Conservation (phyloP, 2,329 filamentous ascomycete species). For the Herpotrichia juniperi region DNA sequence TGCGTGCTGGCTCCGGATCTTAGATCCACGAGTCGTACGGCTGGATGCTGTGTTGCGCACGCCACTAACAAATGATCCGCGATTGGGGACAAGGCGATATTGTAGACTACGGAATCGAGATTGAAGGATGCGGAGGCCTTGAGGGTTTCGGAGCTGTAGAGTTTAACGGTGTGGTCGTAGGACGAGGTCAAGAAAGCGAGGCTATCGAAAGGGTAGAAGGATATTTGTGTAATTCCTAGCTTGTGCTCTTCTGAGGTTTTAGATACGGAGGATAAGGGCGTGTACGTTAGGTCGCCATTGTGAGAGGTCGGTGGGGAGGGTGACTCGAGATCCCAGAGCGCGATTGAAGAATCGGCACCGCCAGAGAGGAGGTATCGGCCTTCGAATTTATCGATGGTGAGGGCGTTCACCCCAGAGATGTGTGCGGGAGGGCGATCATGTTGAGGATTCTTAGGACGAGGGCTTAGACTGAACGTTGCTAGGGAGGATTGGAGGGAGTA, state of each 20-base stretch:
- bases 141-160: constrained; percentile 72
- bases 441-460: constrained; percentile 45
- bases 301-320: constrained; percentile 17
- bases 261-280: constrained; percentile 31
- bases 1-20: constrained; percentile 74
- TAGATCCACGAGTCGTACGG: constrained; percentile 84
- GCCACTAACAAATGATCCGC: constrained; percentile 79
- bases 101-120: constrained; percentile 72
- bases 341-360: constrained; percentile 82
- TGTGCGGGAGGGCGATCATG: constrained; percentile 65
- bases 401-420: constrained; percentile 75
- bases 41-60: constrained; percentile 84
- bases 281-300: constrained; percentile 24
- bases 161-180: constrained; percentile 77
- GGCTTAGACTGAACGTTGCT: constrained; percentile 72
- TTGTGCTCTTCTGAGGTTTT: constrained; percentile 57
- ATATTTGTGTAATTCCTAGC: constrained; percentile 76
- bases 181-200: constrained; percentile 77
- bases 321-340: constrained; percentile 82
- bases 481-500: constrained; percentile 71
- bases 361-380: constrained; percentile 81
- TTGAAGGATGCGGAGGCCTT: constrained; percentile 69
- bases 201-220: constrained; percentile 79
- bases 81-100: constrained; percentile 77
- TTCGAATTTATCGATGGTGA: constrained; percentile 83